Base-by-base conservation (phyloP, 1,139 yeast genomes). In the Geotrichum siamense region DNA sequence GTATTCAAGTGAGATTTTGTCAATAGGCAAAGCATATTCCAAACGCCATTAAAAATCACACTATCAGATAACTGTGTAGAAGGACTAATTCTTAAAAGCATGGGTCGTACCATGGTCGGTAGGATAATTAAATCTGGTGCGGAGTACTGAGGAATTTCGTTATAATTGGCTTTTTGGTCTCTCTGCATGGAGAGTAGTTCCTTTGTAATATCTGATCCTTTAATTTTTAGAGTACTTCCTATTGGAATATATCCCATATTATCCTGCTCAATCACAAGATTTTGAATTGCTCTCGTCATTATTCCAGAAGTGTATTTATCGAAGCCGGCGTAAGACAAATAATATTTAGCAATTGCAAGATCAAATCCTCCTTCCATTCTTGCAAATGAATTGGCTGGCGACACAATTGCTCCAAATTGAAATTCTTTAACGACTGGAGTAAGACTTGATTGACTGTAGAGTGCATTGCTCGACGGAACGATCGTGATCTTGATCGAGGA, bases 361-460 rank as follows among this genome's bases (percentile, higher is more conserved):
- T 75, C 79, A 51, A 74, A 70, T 1, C 79, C 78, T 2, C 79
- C 79, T 3, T 73, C 73, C 51, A 75, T 58, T 38, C 60, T 65
- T 1, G 78, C 79, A 42, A 68, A 62, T 1, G 76, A 71, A 50
- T 75, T 75, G 0, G 78, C 78, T 0, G 79, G 79, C 1, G 78
- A 72, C 0, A 75, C 69, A 17, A 75, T 61, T 1, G 72, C 49
- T 22, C 50, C 55, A 16, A 57, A 45, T 12, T 39, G 26, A 33
- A 47, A 33, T 8, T 38, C 39, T 6, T 37, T 37, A 2, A 54
- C 37, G 3, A 50, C 55, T 9, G 17, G 43, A 10, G 13, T 23
- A 12, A n/a, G 2, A 25, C 27, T 5, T 20, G 27, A 16, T 29
- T 16, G 34, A 9, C 13, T 20, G 20, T 15, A 21, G 9, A 6